Evolutionary conservation across 1,284 basidiomycete genomes (phyloP), one percentile per base, ranked within the genome.

Genomic region (Peniophora sp.): DNA sequence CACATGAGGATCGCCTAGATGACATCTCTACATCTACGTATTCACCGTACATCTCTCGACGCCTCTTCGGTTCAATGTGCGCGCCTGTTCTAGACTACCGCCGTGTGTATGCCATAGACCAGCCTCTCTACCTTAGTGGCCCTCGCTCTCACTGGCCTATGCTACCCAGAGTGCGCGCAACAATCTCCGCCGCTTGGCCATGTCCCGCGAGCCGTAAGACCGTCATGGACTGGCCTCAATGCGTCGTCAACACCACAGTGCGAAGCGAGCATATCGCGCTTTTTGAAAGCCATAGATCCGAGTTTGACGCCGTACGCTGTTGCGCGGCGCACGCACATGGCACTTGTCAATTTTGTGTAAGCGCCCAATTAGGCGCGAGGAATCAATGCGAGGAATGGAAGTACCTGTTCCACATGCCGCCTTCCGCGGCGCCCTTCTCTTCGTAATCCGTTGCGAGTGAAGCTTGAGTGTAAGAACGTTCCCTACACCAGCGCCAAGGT

Each of bases 181-280:
- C 88, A 89, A 1, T 87, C 85, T 65, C 87, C 89, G 63, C 88
- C 89, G 62, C 89, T 88, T 63, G 10, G 89, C 79, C 3, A 89
- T 84, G 57, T 89, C 86, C 3, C n/a, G n/a, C n/a, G n/a, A n/a
- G n/a, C n/a, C n/a, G n/a, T n/a, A n/a, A n/a, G n/a, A n/a, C n/a
- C n/a, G n/a, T n/a, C n/a, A n/a, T n/a, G n/a, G n/a, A 87, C 86
- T 58, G 82, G 64, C 9, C 75, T 64, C 54, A 89, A 74, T 47
- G 87, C 64, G 62, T 81, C 74, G 51, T 79, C 72, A 43, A 85
- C 75, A 41, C 80, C 69, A 39, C n/a, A n/a, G n/a, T 56, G 60
- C 61, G 83, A 86, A 55, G 70, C 67, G 47, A 88, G 66, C 83
- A 89, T 88, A 58, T 89, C 77, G 0, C 83, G 85, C 60, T 85